Percentiles rank a stretch among this genome's conserved stretches.
phyloP scores from a whole-genome alignment of 1,284 basidiomycete species.

The Ceraceosorus guamensis region DNA sequence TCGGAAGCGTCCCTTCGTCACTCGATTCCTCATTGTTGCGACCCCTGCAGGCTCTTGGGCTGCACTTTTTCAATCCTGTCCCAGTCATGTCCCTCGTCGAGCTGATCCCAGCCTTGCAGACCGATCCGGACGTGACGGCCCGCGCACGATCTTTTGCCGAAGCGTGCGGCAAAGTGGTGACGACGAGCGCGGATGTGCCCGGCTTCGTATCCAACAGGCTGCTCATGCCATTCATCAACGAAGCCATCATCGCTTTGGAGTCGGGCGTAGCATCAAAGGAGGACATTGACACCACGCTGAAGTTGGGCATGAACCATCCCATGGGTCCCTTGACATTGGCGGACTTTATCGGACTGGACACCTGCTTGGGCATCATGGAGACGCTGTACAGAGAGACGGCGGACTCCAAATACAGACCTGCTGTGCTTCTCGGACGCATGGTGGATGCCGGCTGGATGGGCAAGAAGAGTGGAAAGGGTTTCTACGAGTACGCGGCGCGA shows the following conservation, averaged over 20 bases:
- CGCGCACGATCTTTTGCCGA: slow-evolving; percentile 74
- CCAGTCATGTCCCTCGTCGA: slow-evolving; percentile 75
- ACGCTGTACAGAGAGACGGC: slow-evolving; percentile 61
- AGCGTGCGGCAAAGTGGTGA: slow-evolving; percentile 69
- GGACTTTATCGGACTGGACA: slow-evolving; percentile 77
- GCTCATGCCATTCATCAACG: slow-evolving; percentile 83
- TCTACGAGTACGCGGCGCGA: slow-evolving; percentile 32
- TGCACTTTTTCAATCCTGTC: slow-evolving; percentile 87
- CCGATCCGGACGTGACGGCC: slow-evolving; percentile 65
- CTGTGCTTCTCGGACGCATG: slow-evolving; percentile 82
- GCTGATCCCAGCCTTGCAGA: slow-evolving; percentile 86
- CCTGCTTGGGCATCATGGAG: slow-evolving; percentile 61
- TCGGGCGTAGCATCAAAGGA: slow-evolving; percentile 85
- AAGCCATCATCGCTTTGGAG: slow-evolving; percentile 88
- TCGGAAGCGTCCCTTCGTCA: background rate
- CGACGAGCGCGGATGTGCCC: slow-evolving; percentile 66
- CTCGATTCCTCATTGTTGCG: background rate
- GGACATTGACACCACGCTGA: slow-evolving; percentile 89
- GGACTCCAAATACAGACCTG: slow-evolving; percentile 95
- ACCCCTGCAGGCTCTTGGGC: slow-evolving; percentile 52
- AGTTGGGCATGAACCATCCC: slow-evolving; percentile 88
- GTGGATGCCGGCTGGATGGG: slow-evolving; percentile 92
- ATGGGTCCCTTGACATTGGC: slow-evolving; percentile 61
- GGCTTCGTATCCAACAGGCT: slow-evolving; percentile 58
- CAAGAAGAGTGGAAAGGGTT: slow-evolving; percentile 60